Conservation (phyloP, 164 flowering plant species). For the Taxillus chinensis region DNA sequence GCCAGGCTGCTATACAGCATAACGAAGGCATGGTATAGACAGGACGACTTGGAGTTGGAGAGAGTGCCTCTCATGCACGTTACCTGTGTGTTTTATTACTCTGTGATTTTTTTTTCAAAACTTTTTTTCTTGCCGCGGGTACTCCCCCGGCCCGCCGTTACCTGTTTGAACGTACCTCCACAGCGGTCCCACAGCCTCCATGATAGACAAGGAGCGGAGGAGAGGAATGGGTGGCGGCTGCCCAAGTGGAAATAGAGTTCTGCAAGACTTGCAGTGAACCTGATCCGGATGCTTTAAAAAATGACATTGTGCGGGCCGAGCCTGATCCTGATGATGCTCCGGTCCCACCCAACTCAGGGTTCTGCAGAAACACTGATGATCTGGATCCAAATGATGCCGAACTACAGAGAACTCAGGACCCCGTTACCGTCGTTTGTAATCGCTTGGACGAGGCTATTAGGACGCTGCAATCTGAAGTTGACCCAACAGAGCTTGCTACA, state of each 20-base stretch:
- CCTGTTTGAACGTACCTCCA: no score
- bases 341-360: conserved; percentile 1
- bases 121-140: no score
- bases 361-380: conserved; percentile 20
- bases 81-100: no score
- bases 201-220: no score
- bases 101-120: no score
- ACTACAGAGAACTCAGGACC: conserved; percentile 63
- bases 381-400: conserved; percentile 69
- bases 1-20: no score
- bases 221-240: no score
- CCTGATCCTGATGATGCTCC: conserved; percentile 32
- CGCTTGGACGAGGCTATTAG: conserved; percentile 63
- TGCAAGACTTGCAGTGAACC: conserved; percentile 13
- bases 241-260: conserved; percentile 1
- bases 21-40: no score
- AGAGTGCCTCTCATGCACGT: no score
- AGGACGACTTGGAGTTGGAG: no score
- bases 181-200: no score
- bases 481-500: conserved; percentile 22
- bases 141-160: no score
- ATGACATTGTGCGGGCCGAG: conserved; percentile 10
- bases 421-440: conserved; percentile 42
- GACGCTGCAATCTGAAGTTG: conserved; percentile 45
- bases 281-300: conserved; percentile 17